Conservation (phyloP, 495 filamentous ascomycete genomes). For the Hypoxylon fragiforme region DNA sequence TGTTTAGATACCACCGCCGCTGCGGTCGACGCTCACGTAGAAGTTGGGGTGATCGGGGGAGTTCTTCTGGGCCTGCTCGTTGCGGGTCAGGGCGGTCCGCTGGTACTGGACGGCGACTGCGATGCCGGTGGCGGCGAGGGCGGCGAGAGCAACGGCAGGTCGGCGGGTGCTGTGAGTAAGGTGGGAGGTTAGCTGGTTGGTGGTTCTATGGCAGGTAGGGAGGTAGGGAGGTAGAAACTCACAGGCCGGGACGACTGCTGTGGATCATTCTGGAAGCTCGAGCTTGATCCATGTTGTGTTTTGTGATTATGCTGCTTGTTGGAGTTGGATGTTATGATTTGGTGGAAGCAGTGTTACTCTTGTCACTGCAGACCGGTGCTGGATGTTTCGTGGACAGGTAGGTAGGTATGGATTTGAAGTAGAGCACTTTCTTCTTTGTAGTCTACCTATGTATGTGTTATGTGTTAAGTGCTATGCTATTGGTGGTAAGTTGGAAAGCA, state of each 20-base stretch:
- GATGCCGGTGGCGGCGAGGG: conserved; percentile 35
- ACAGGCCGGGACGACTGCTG: conserved; percentile 23
- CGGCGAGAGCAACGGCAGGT: conserved; percentile 36
- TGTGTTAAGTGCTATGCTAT: too few relatives aligned
- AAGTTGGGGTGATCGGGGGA: conserved; percentile 32
- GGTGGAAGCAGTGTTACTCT: too few relatives aligned
- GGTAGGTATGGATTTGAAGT: too few relatives aligned
- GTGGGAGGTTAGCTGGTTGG: conserved; percentile 4
- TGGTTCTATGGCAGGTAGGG: not conserved
- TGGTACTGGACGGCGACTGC: conserved; percentile 41
- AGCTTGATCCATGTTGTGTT: conserved; percentile 21
- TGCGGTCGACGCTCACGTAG: conserved; percentile 54
- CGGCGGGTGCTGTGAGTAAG: conserved; percentile 34
- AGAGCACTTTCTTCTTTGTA: too few relatives aligned
- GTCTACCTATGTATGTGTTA: not conserved
- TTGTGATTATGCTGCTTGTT: not conserved
- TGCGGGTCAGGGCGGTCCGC: conserved; percentile 38
- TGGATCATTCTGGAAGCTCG: conserved; percentile 15
- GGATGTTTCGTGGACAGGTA: too few relatives aligned
- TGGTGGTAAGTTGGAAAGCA: not conserved
- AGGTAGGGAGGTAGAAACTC: conserved; percentile 11
- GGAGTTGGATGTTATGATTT: too few relatives aligned
- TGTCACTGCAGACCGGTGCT: too few relatives aligned
- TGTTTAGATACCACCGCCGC: conserved; percentile 48
- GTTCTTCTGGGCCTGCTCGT: conserved; percentile 47